Evolutionary conservation across 1,284 basidiomycete species (phyloP).

Genomic region (Fistulinella cinereoalba): DNA sequence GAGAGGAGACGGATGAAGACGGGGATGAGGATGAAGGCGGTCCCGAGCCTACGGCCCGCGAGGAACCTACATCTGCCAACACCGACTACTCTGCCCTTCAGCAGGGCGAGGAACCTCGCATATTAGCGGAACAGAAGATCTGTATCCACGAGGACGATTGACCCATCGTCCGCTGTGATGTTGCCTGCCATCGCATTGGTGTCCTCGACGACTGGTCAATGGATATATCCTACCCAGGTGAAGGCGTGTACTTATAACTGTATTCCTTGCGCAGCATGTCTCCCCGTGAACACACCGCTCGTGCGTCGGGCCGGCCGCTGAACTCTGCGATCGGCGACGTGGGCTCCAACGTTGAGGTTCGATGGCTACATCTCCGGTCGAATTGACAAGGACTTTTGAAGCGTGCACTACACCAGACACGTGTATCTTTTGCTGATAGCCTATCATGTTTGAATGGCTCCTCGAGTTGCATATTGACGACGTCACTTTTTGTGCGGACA

Average conservation of each 20-base stretch:
- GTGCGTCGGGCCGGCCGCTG: too few relatives aligned
- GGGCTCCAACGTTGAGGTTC: too few relatives aligned
- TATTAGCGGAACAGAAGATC: slow-evolving; percentile 42
- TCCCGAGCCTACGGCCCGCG: slow-evolving; percentile 4
- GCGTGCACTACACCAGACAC: too few relatives aligned
- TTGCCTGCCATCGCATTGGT: not conserved
- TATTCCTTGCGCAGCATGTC: slow-evolving; percentile 5
- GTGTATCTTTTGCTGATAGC: too few relatives aligned
- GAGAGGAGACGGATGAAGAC: slow-evolving; percentile 49
- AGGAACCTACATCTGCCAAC: slow-evolving; percentile 10
- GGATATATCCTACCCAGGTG: slow-evolving; percentile 5
- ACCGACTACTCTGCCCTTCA: slow-evolving; percentile 5
- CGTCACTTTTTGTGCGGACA: too few relatives aligned
- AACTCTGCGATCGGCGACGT: too few relatives aligned
- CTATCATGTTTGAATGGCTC: too few relatives aligned
- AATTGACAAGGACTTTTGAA: too few relatives aligned
- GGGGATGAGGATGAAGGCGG: slow-evolving; percentile 33
- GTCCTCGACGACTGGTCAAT: not conserved
- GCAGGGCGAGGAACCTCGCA: slow-evolving; percentile 16
- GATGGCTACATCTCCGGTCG: too few relatives aligned
- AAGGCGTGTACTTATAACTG: slow-evolving; percentile 4
- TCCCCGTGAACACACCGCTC: too few relatives aligned
- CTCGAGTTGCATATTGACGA: too few relatives aligned
- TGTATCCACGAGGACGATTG: slow-evolving; percentile 53
- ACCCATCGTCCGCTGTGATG: slow-evolving; percentile 1